A percentile compares a stretch with the other conserved stretches of the same genome.
phyloP scores from a whole-genome alignment of 306 rosid genomes.

The Rubus idaeus region DNA sequence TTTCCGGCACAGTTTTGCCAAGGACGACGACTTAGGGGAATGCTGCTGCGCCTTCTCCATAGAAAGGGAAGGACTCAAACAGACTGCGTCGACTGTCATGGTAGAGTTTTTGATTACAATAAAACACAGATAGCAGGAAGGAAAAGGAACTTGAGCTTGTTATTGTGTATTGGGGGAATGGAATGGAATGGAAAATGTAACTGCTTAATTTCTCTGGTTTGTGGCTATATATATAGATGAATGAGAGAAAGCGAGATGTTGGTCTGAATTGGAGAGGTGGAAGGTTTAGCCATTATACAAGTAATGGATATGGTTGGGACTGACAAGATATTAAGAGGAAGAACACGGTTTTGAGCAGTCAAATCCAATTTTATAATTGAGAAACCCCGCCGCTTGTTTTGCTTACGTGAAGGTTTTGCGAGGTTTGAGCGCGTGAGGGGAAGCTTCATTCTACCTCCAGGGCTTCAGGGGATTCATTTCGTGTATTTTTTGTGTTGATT shows the following conservation, averaged over 20 bases:
- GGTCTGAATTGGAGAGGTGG: neutral
- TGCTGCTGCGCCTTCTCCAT: constrained; percentile 1
- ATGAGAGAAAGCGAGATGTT: constrained; percentile 3
- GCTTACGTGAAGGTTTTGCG: neutral
- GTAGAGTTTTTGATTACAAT: neutral
- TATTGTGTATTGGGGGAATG: too few relatives aligned
- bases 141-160: neutral
- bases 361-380: neutral
- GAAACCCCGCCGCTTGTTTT: neutral
- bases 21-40: neutral
- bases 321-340: neutral
- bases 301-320: neutral
- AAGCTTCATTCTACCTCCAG: neutral
- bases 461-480: neutral
- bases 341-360: constrained; percentile 9
- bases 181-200: too few relatives aligned
- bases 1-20: neutral
- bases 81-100: constrained; percentile 1
- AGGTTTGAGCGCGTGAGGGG: constrained; percentile 9
- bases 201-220: neutral
- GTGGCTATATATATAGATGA: neutral
- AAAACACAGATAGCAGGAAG: constrained; percentile 9
- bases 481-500: too few relatives aligned
- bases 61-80: neutral
- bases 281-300: neutral